Evolutionary conservation across 2,329 filamentous ascomycete genomes (phyloP), one percentile per base, ranked within the genome.

Genomic region (Diaporthe ilicicola): DNA sequence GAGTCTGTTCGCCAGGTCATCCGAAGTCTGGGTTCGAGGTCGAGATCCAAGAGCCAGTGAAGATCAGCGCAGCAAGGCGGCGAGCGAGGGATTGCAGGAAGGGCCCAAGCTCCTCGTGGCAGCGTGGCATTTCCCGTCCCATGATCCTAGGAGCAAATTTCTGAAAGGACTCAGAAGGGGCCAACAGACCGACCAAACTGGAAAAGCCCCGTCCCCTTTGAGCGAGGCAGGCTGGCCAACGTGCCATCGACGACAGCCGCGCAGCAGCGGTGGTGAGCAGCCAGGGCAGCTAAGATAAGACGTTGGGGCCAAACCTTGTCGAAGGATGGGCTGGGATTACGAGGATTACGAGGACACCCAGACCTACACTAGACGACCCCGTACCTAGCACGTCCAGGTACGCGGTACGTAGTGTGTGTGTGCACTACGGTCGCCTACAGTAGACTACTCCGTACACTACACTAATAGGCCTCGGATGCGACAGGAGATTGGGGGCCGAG

Each of bases 1-100:
- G 59, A 64, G 59, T 64, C 59, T 64, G 59, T 64, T 64, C 59
- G 59, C 59, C 59, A 64, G 59, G 42, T 64, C 59, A 64, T 50
- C 59, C 59, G 59, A 64, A 64, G 44, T 50, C 44, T 64, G 48
- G 59, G 59, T 32, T 64, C 59, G 29, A 50, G 44, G 59, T 64
- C 59, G 44, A 50, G 59, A 44, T 48, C 59, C 44, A 64, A 64
- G 44, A 48, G 29, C 37, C 42, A 27, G 44, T 44, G 59, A 64
- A 48, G 42, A 37, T n/a, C 59, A 44, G 59, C 42, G 42, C 32
- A 50, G 59, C 59, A 44, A 64, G 44, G 50, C 59, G 59, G 48
- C 59, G 59, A 37, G 55, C 55, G 56, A 62, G 46, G 56, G 56
- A 62, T 62, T 27, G 17, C 7, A 39, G 17, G 19, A 32, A 55